A percentile compares a stretch with the other conserved stretches of the same genome.
Conservation (phyloP, 495 filamentous ascomycete genomes). For the Penicillium malachiteum region DNA sequence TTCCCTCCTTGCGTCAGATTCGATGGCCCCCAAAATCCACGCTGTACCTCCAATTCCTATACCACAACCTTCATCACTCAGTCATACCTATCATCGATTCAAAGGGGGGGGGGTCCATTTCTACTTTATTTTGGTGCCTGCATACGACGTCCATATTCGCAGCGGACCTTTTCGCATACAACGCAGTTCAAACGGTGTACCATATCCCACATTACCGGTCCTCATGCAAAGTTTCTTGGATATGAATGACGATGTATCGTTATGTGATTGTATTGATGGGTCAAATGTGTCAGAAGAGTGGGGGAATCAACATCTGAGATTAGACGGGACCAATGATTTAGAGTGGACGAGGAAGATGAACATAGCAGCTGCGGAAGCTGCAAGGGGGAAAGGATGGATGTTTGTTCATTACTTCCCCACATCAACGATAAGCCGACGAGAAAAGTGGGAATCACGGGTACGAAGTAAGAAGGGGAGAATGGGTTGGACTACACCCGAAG, state of each 20-base stretch:
- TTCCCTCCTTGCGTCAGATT: conserved; percentile 11
- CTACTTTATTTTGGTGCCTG: conserved; percentile 34
- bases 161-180: conserved; percentile 28
- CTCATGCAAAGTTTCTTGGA: conserved; percentile 38
- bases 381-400: conserved; percentile 24
- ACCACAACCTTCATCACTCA: conserved; percentile 26
- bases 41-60: conserved; percentile 17
- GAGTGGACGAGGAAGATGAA: conserved; percentile 33
- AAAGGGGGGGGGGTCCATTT: conserved; percentile 31
- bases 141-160: conserved; percentile 30
- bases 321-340: conserved; percentile 34
- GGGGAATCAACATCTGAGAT: conserved; percentile 31
- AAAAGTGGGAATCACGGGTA: conserved; percentile 28
- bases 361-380: conserved; percentile 14
- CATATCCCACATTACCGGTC: conserved; percentile 34
- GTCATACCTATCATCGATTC: conserved; percentile 35
- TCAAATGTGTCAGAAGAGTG: conserved; percentile 38
- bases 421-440: conserved; percentile 23
- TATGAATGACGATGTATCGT: conserved; percentile 29
- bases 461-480: conserved; percentile 27
- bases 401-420: conserved; percentile 27
- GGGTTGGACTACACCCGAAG: conserved; percentile 28
- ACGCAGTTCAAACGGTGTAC: conserved; percentile 34
- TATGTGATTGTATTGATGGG: conserved; percentile 39
- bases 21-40: conserved; percentile 16